Evolutionary conservation across 1,139 yeast genomes (phyloP).

Genomic region (Chernovozyma sophiae-reginae): DNA sequence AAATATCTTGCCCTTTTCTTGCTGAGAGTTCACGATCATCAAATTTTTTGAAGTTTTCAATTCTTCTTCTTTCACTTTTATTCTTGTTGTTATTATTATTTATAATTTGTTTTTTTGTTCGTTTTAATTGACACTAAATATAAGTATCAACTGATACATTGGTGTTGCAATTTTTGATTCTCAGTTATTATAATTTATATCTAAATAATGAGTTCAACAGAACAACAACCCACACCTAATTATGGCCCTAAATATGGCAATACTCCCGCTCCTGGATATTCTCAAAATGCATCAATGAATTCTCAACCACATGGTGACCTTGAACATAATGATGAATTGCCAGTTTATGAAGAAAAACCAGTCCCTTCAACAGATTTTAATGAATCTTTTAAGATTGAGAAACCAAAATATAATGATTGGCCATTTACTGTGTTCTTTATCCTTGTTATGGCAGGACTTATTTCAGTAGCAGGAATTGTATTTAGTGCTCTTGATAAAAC

Average conservation of each 20-base stretch:
- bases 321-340: background rate
- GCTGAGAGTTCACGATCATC: no score
- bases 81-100: no score
- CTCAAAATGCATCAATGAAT: background rate
- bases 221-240: background rate
- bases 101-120: no score
- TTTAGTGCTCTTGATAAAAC: constrained; percentile 59
- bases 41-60: no score
- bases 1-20: no score
- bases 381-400: constrained; percentile 61
- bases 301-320: background rate
- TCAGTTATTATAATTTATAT: no score
- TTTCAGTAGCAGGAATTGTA: constrained; percentile 67
- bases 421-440: constrained; percentile 65
- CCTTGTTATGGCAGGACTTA: constrained; percentile 61
- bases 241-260: background rate
- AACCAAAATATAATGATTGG: constrained; percentile 69
- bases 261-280: background rate
- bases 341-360: constrained; percentile 27
- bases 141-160: no score
- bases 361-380: constrained; percentile 44
- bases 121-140: no score
- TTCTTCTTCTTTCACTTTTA: no score
- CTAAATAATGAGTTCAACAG: background rate
- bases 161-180: no score